Conservation (phyloP, 2,329 filamentous ascomycete genomes). For the Sclerotinia subarctica region DNA sequence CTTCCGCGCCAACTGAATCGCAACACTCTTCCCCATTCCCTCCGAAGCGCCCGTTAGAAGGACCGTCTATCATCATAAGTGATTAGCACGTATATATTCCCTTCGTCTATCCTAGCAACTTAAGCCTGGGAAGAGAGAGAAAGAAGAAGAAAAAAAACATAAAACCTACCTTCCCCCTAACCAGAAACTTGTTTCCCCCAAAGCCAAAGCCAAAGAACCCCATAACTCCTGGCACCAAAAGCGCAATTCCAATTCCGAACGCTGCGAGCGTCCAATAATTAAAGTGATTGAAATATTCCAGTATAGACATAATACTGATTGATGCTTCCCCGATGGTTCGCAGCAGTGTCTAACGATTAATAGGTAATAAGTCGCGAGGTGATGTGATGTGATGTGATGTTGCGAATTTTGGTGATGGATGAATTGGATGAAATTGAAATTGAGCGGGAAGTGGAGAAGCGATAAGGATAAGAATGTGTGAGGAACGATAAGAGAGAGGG, state of each 20-base stretch:
- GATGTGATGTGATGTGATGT: too few relatives aligned
- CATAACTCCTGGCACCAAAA: conserved; percentile 48
- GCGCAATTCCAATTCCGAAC: background rate
- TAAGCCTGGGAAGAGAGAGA: background rate
- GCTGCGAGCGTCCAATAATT: conserved; percentile 5
- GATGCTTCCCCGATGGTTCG: too few relatives aligned
- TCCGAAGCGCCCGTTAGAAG: conserved; percentile 89
- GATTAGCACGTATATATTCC: background rate
- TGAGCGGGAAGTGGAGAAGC: too few relatives aligned
- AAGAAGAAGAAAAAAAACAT: background rate
- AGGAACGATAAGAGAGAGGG: too few relatives aligned
- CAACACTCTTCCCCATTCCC: conserved; percentile 80
- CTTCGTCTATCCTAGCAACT: too few relatives aligned
- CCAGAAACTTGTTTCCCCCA: conserved; percentile 76
- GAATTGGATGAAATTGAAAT: too few relatives aligned
- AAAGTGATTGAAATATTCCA: background rate
- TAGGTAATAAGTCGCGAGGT: too few relatives aligned
- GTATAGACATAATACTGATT: background rate
- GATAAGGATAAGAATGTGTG: too few relatives aligned
- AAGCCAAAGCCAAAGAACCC: conserved; percentile 57
- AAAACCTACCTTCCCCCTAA: conserved; percentile 65
- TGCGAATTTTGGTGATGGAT: too few relatives aligned
- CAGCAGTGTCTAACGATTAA: too few relatives aligned
- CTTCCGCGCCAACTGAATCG: conserved; percentile 70
- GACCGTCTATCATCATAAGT: conserved; percentile 60